phyloP scores from a whole-genome alignment of 768 basidiomycete species.

The Asterophora lycoperdoides region DNA sequence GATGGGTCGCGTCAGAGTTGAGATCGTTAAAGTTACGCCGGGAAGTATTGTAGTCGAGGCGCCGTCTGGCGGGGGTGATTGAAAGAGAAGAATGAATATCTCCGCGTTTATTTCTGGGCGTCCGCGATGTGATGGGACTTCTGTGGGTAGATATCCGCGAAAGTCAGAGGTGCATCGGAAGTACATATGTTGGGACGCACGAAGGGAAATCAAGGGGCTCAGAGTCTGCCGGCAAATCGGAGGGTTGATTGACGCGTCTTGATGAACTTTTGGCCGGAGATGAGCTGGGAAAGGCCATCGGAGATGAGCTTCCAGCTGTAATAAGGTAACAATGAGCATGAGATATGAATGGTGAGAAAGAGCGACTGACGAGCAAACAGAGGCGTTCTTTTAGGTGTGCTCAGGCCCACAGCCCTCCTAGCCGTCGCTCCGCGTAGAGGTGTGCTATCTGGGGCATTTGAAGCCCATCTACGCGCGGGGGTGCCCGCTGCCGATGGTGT shows the following conservation, averaged over 20 bases:
- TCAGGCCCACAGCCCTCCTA: slow-evolving; percentile 51
- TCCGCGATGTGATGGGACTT: slow-evolving; percentile 48
- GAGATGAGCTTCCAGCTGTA: slow-evolving; percentile 56
- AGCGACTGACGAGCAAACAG: slow-evolving; percentile 45
- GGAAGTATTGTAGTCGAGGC: slow-evolving; percentile 21
- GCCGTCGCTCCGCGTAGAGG: slow-evolving; percentile 45
- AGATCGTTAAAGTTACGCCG: slow-evolving; percentile 38
- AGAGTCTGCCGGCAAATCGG: slow-evolving; percentile 45
- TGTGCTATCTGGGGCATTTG: slow-evolving; percentile 39
- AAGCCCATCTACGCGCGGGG: slow-evolving; percentile 36
- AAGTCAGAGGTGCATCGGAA: background rate
- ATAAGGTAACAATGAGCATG: slow-evolving; percentile 7
- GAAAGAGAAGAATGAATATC: slow-evolving; percentile 85
- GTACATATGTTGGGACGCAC: slow-evolving; percentile 31
- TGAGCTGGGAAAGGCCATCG: slow-evolving; percentile 61
- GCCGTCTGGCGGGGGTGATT: slow-evolving; percentile 46
- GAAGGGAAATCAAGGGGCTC: slow-evolving; percentile 71
- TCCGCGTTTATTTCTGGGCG: slow-evolving; percentile 74
- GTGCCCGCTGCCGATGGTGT: slow-evolving; percentile 52
- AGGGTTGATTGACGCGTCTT: slow-evolving; percentile 30
- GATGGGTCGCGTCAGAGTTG: slow-evolving; percentile 54
- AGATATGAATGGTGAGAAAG: slow-evolving; percentile 2
- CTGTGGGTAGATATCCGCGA: slow-evolving; percentile 25
- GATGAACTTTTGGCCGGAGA: slow-evolving; percentile 49
- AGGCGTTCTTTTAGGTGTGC: slow-evolving; percentile 52